phyloP scores from a whole-genome alignment of 805 yeast genomes.

The Candida koratica region DNA sequence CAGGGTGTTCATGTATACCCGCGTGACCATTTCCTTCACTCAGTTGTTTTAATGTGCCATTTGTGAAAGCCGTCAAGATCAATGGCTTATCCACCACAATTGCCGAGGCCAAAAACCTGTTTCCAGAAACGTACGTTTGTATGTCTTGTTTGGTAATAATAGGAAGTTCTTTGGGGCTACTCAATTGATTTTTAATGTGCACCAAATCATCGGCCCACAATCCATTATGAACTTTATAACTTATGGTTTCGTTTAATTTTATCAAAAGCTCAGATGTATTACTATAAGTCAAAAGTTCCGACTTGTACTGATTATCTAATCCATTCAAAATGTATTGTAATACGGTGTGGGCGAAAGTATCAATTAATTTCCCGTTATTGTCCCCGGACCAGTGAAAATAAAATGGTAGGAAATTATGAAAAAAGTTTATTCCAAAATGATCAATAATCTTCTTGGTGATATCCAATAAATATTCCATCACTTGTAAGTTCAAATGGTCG shows the following conservation, averaged over 20 bases:
- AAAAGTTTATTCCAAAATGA: constrained; percentile 45
- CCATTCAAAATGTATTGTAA: constrained; percentile 23
- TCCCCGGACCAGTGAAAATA: constrained; percentile 40
- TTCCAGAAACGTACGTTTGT: constrained; percentile 26
- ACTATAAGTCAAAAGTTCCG: constrained; percentile 20
- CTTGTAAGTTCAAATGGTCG: constrained; percentile 20
- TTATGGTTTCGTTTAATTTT: constrained; percentile 19
- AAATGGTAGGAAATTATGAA: constrained; percentile 43
- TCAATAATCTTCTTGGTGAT: constrained; percentile 23
- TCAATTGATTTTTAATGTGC: constrained; percentile 9
- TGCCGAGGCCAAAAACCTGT: constrained; percentile 28
- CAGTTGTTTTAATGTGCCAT: constrained; percentile 2
- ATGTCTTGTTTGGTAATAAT: constrained; percentile 17
- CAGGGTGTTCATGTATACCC: not conserved
- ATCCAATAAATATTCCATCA: constrained; percentile 20
- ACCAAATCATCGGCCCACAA: constrained; percentile 29
- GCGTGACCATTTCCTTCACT: constrained; percentile 2
- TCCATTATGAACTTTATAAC: constrained; percentile 21
- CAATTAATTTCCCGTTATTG: constrained; percentile 15
- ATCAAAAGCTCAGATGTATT: constrained; percentile 4
- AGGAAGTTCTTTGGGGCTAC: not conserved
- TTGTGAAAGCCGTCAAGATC: constrained; percentile 7
- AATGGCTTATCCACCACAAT: constrained; percentile 28
- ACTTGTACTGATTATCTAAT: constrained; percentile 28
- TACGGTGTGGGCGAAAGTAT: constrained; percentile 32